Base-by-base conservation (phyloP, 352 stramenopile genomes). In the Pythium rishiriense region DNA sequence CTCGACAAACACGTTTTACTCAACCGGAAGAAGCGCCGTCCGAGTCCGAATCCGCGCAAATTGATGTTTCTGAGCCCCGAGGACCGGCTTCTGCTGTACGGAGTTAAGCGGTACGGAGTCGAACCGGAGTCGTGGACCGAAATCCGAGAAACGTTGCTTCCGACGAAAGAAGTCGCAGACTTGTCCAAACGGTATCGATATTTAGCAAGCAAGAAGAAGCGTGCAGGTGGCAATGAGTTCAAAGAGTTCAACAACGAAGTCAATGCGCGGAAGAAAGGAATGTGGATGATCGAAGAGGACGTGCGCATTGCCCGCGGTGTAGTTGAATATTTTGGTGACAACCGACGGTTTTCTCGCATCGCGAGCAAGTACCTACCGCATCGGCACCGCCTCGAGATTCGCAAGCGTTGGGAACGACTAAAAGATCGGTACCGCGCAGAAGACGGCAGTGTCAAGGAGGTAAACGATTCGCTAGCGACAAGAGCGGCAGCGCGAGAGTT, bases 261-360 rank as follows among this genome's bases (percentile, higher is more conserved):
- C 24, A 47, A 70, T 0, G 64, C 78, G 14, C 68, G 78, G 0
- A 70, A 76, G 26, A 75, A 72, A 31, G 70, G 72, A 21, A 66
- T 62, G 19, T 95, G 84, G 84, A 62, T 91, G 50, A 65, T 93
- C 8, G 87, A 95, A 75, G 87, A 95, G 58, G 87, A 95, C 43
- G 48, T 95, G 28, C 80, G 86, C 6, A 77, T 95, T 51, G 76
- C 77, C 5, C 78, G 86, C n/a, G 86, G 84, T 6, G 72, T 91
- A 22, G 61, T 88, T 45, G 81, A 87, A 52, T 83, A 89, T 11
- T 73, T 81, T 60, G 66, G 78, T n/a, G 79, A 90, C 48, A 83
- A 77, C 22, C 75, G 81, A 45, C 75, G 75, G 17, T 95, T 91
- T 70, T 68, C 81, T 29, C 73, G 74, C 17, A 78, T 93, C 12